Evolutionary conservation across 192 early-diverging fungal species (phyloP), one percentile per base, ranked within the genome.

Genomic region (Entomortierella beljakovae): DNA sequence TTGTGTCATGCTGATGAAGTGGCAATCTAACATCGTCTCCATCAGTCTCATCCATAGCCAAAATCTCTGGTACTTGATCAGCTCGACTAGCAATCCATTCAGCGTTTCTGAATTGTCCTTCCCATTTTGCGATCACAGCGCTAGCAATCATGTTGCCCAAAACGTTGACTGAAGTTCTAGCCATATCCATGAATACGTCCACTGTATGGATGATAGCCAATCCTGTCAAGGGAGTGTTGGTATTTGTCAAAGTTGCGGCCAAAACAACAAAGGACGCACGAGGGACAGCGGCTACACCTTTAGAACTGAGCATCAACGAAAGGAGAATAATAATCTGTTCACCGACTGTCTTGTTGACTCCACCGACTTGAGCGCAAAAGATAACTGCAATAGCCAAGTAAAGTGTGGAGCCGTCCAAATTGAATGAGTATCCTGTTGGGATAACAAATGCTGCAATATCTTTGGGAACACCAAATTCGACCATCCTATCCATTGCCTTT

Each of bases 121-220:
- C 92, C 84, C 86, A 87, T 55, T 86, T 86, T 16, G 91, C 83
- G 53, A 92, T 88, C 3, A 89, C 89, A 33, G 86, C 86, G 20
- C 82, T 71, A 20, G 88, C 90, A 20, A 88, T 70, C 63, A 88
- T 90, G 81, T 93, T 93, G 25, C 91, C 91, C 26, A 89, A 55
- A 2, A 92, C 82, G 56, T 93, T 93, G 68, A 91, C 64, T 7
- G 87, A 73, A 2, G 89, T 91, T 7, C 92, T 69, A 28, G 76
- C 84, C 91, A 93, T 92, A 64, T 92, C 91, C 88, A 90, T 88
- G 61, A 93, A 86, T 50, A 88, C 89, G 68, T 93, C 92, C 8
- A 92, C 88, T 49, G 86, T 88, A 34, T 90, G 59, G 68, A 93
- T 88, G 38, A 91, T 51, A 2, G 84, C 40, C 53, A 93, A 70